Conservation (phyloP, 2,329 filamentous ascomycete genomes). For the Furcasterigmium furcatum region DNA sequence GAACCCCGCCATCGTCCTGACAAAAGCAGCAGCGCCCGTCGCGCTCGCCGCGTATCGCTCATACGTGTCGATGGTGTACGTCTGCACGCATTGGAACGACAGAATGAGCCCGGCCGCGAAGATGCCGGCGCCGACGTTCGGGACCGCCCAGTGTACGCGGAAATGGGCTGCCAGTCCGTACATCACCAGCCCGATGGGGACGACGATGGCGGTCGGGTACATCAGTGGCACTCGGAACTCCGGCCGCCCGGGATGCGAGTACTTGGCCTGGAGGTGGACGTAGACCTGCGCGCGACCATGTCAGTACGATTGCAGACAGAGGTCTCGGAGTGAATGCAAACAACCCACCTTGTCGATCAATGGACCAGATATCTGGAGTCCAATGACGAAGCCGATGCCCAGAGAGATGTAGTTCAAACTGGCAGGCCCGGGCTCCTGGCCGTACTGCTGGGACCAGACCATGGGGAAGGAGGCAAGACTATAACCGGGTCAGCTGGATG, state of each 20-base stretch:
- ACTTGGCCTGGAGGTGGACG: constrained; percentile 15
- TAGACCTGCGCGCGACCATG: constrained; percentile 22
- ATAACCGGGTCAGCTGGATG: rapidly evolving
- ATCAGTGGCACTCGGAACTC: constrained; percentile 31
- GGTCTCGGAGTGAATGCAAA: no score
- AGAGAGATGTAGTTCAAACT: constrained; percentile 52
- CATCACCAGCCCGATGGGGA: constrained; percentile 45
- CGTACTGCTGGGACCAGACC: constrained; percentile 45
- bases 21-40: constrained; percentile 37
- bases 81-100: constrained; percentile 54
- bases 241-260: constrained; percentile 22
- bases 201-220: constrained; percentile 31
- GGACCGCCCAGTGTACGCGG: constrained; percentile 46
- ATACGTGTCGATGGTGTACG: constrained; percentile 40
- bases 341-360: constrained; percentile 25
- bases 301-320: no score
- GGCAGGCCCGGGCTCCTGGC: constrained; percentile 39
- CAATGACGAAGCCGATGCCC: constrained; percentile 50
- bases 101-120: constrained; percentile 49
- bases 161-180: constrained; percentile 44
- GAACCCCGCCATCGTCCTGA: constrained; percentile 53
- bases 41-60: constrained; percentile 13
- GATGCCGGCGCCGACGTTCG: constrained; percentile 51
- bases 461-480: constrained; percentile 48
- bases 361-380: constrained; percentile 47